Evolutionary conservation across 495 filamentous ascomycete genomes (phyloP), one percentile per base, ranked within the genome.

Genomic region (Apiosordaria backusii): DNA sequence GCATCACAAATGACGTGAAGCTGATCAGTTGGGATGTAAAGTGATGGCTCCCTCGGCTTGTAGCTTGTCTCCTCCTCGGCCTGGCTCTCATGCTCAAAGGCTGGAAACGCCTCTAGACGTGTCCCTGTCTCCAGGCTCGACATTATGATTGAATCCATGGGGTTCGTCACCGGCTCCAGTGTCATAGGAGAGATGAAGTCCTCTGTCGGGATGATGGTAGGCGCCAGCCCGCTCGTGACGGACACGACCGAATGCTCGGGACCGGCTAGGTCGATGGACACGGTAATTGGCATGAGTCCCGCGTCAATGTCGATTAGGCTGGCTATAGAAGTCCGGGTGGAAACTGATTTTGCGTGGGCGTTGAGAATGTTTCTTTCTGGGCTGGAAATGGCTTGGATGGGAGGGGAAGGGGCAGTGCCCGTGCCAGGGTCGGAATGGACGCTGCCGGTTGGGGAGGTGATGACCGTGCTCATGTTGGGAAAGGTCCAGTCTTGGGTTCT

Each of bases 401-500:
- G 50, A 4, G 50, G 16, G 4, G 50, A 16, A 53, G 50, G 50
- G 50, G 50, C 50, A 4, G 19, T 53, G 16, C 13, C 50, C 3
- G 50, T 53, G 50, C 50, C 50, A 4, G 50, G 50, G 16, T 53
- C 50, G 50, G 50, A 53, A 21, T 53, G 50, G 16, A 53, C 50
- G 19, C 50, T 53, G 3, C 50, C 50, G 50, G 27, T 29, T 3
- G 27, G 27, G 27, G 27, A 29, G 27, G 4, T 7, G 27, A 29
- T 29, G 27, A 29, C 27, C 27, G 27, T 29, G 27, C 27, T 29
- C 77, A 81, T 79, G 25, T 81, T 76, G 3, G 87, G 86, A 71
- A 88, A 88, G 50, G 82, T 87, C 86, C 86, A 88, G 53, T 89
- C 86, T 54, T 84, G 81, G 0, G 85, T 85, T 7, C 81, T 76